Percentiles rank a stretch among this genome's conserved stretches.
Conservation (phyloP, 2,329 filamentous ascomycete species). For the Metarhizium anisopliae region DNA sequence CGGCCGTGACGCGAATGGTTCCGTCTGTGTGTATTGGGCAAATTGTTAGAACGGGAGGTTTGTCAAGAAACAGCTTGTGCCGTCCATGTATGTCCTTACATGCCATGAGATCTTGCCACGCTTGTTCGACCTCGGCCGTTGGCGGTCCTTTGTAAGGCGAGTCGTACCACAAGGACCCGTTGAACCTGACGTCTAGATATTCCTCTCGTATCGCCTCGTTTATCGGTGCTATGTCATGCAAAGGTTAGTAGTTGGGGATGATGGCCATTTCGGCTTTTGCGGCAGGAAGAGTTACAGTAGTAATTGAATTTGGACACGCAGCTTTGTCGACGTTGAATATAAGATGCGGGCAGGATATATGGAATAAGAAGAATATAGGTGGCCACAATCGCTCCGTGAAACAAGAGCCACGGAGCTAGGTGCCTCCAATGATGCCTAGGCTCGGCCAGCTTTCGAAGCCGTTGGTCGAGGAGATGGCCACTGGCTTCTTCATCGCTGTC, state of each 20-base stretch:
- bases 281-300: neutral
- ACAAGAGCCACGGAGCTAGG: neutral
- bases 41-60: no score
- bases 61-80: no score
- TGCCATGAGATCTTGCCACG: conserved; percentile 2
- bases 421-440: neutral
- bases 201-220: neutral
- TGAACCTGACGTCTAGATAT: neutral
- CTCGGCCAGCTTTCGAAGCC: neutral
- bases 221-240: neutral
- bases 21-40: neutral
- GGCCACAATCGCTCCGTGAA: neutral
- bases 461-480: neutral
- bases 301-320: neutral
- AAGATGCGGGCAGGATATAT: neutral
- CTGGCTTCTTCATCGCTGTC: neutral
- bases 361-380: neutral
- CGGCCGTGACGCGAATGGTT: conserved; percentile 2
- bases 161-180: conserved; percentile 4
- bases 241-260: neutral
- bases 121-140: neutral
- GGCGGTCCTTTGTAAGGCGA: conserved; percentile 4
- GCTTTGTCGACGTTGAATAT: neutral
- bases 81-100: neutral
- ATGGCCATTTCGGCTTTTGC: neutral